Conservation (phyloP, 139 green algal species). For the Zygnema circumcarinatum region DNA sequence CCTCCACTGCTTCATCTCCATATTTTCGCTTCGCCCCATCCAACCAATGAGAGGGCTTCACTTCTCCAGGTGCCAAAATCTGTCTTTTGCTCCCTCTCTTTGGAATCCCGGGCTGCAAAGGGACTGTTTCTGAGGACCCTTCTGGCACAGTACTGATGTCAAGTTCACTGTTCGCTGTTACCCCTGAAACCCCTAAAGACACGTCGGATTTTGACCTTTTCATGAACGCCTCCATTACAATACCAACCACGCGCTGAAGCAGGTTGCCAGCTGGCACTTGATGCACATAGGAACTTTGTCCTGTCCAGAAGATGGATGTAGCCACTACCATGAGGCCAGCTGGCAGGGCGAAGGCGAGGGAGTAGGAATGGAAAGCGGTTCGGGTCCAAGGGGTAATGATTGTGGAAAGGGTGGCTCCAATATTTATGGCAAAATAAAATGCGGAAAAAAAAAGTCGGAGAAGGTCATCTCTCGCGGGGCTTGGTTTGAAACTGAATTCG, state of each 20-base stretch:
- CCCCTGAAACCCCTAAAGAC: background rate
- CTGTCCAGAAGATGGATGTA: slow-evolving; percentile 39
- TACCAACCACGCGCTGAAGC: slow-evolving; percentile 10
- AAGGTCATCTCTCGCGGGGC: slow-evolving; percentile 70
- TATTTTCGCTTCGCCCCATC: slow-evolving; percentile 49
- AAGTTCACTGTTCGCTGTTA: background rate
- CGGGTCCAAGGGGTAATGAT: slow-evolving; percentile 57
- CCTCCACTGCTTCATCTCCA: slow-evolving; percentile 52
- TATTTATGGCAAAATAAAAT: slow-evolving; percentile 98
- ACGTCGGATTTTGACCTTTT: background rate
- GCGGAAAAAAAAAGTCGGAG: slow-evolving; percentile 89
- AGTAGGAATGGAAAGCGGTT: slow-evolving; percentile 60
- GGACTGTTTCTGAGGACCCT: background rate
- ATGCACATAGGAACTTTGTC: slow-evolving; percentile 44
- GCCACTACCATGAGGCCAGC: slow-evolving; percentile 55
- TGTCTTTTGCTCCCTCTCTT: background rate
- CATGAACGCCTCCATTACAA: slow-evolving; percentile 8
- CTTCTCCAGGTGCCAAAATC: background rate
- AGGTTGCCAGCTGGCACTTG: slow-evolving; percentile 50
- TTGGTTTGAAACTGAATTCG: slow-evolving; percentile 31
- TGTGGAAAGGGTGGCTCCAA: slow-evolving; percentile 75
- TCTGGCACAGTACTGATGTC: background rate
- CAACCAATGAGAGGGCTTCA: slow-evolving; percentile 46
- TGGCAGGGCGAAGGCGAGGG: slow-evolving; percentile 61
- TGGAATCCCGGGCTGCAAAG: background rate